phyloP scores from a whole-genome alignment of 345 rosid genomes.

The Acer saccharum region DNA sequence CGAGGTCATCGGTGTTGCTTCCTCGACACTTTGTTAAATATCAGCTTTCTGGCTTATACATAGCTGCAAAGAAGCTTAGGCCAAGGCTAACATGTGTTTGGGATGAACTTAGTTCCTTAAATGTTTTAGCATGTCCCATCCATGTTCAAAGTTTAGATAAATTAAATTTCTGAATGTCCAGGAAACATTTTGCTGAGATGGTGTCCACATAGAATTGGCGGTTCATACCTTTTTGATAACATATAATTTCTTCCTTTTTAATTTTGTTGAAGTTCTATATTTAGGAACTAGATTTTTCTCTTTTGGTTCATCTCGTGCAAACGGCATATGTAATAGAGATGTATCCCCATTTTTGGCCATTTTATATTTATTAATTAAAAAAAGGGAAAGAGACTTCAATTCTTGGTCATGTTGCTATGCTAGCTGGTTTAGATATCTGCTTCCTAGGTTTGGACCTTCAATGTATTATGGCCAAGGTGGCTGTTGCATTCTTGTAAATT shows the following conservation, averaged over 20 bases:
- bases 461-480: neutral
- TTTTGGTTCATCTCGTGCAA: conserved; percentile 2
- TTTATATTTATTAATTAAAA: neutral
- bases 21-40: neutral
- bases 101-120: neutral
- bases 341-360: neutral
- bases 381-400: neutral
- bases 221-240: neutral
- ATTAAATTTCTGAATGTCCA: neutral
- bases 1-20: neutral
- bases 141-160: neutral
- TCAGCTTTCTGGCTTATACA: neutral
- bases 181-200: neutral
- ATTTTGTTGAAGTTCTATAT: neutral
- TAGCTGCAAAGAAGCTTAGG: neutral
- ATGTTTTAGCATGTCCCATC: neutral
- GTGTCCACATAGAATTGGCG: neutral
- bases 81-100: neutral
- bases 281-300: neutral
- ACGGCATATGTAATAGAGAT: neutral
- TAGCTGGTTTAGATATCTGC: neutral
- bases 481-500: neutral
- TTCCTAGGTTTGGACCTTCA: neutral
- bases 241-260: neutral
- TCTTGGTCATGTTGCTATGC: neutral